These are phyloP conservation scores for Exophiala spinifera DNA, from an alignment of 2,329 filamentous ascomycete species.

Conservation along the genomic window DNA sequence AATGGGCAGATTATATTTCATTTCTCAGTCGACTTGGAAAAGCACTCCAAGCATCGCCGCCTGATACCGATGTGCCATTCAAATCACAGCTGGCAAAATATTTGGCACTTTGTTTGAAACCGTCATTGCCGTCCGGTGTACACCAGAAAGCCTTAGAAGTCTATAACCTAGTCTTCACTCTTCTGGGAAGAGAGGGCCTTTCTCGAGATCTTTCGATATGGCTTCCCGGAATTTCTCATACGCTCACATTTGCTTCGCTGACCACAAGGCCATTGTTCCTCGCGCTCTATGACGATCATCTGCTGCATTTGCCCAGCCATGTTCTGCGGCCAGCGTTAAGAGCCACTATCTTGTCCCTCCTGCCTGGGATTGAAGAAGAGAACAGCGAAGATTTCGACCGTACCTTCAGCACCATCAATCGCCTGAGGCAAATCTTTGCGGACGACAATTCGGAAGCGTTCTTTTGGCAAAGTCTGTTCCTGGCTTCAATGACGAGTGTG, in stretches of 20 bases:
- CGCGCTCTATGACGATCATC: conserved; percentile 74
- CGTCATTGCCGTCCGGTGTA: conserved; percentile 87
- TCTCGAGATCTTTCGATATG: conserved; percentile 82
- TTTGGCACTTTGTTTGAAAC: conserved; percentile 91
- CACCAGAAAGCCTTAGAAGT: conserved; percentile 97
- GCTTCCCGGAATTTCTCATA: conserved; percentile 82
- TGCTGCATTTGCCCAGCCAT: conserved; percentile 67
- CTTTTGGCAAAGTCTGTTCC: conserved; percentile 97
- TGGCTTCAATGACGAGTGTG: conserved; percentile 86
- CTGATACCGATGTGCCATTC: conserved; percentile 72
- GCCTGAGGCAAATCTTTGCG: conserved; percentile 68
- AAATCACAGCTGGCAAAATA: conserved; percentile 83
- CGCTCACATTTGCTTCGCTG: conserved; percentile 90
- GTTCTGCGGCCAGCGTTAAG: conserved; percentile 84
- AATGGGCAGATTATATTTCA: conserved; percentile 99
- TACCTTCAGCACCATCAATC: conserved; percentile 73
- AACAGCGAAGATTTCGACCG: conserved; percentile 95
- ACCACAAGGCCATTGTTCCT: conserved; percentile 84
- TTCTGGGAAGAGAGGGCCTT: conserved; percentile 71
- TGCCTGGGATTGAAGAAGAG: conserved; percentile 92
- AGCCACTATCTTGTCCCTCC: conserved; percentile 79
- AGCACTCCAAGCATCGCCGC: conserved; percentile 79
- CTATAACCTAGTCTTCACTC: conserved; percentile 82
- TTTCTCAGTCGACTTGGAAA: conserved; percentile 89
- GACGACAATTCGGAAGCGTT: conserved; percentile 69